Evolutionary conservation across 2,329 filamentous ascomycete species (phyloP), one percentile per base, ranked within the genome.

Genomic region (Fusarium sp.): DNA sequence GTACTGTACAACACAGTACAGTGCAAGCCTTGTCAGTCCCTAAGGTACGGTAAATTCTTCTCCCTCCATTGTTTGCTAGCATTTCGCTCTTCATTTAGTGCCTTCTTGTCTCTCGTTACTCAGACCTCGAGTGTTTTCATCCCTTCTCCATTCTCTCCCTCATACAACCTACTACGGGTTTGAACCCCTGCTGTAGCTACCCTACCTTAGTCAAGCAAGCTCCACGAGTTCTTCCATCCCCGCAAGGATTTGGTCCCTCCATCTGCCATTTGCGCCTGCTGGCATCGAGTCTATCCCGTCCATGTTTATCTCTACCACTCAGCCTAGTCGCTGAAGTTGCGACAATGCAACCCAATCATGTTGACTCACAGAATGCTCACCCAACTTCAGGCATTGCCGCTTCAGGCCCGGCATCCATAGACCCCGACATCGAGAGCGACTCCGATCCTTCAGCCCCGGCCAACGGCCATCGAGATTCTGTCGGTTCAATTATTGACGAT

Each of bases 401-500:
- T 62, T 69, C 74, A 61, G 66, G 49, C 45, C 54, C 64, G 52
- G 62, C 70, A 35, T 61, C 76, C 68, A 74, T 77, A 64, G 75
- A 78, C 64, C 78, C 55, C 39, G 66, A 79, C 36, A 72, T 75
- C 69, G 74, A 75, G 42, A 69, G 66, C 64, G 57, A 73, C 67
- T 68, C 63, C 60, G 72, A 75, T 60, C 70, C 72, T 54, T 70
- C 60, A 44, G 66, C 63, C 42, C 59, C 64, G 38, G 41, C 59
- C 61, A 71, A 56, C 63, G 75, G 59, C 52, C 80, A 81, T 75
- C 84, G 86, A 69, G 85, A 87, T 75, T 90, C 87, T 24, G 81
- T 89, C 72, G 80, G 84, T 57, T 89, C 87, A 67, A 87, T 89
- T 69, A 81, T 87, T 77, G 86, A 90, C 83, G 87, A 89, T 73